Base-by-base conservation (phyloP, 495 filamentous ascomycete species). In the Bombardia bombarda region DNA sequence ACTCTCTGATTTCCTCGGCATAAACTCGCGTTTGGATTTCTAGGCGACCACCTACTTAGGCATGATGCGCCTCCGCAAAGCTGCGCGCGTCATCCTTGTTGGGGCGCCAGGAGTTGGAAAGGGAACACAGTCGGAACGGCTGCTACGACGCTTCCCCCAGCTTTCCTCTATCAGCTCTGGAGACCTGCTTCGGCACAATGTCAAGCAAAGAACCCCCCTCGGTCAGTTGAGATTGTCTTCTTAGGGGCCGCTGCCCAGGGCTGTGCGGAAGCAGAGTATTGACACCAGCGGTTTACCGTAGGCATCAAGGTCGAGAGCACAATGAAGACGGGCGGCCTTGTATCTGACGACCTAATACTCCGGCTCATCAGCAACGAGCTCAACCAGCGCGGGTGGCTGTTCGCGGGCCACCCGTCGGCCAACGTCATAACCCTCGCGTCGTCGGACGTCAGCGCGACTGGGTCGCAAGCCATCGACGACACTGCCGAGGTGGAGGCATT, bases 61-160 rank as follows among this genome's bases (percentile, higher is more conserved):
- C 32, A 47, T 46, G 18, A 76, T 77, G 74, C 66, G 78, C 66
- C 81, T 93, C 53, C 77, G 76, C 44, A 80, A 75, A 61, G 90
- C 92, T 28, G 92, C 93, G 14, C 84, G 92, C 24, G 80, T 98
- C 40, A 97, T 98, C 60, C 78, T 98, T 42, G 78, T 98, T 47
- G 92, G 92, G 39, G 89, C 92, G n/a, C 92, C 92, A 0, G 92
- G 71, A 23, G 82, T 83, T 3, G 92, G 92, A 40, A 98, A 98
- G 65, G 92, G 92, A 24, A 98, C 92, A 13, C 92, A 98, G 58
- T 85, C 88, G 22, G 87, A 94, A 55, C 75, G 92, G 32, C 68
- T 98, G 32, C 78, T 96, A 41, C 67, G 83, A 49, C 80, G 86
- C 46, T 97, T 90, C 53, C 86, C 90, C 13, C 84, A 95, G 54